These are phyloP conservation scores for Zostera marina DNA, from an alignment of 116 monocot genomes.

Conservation along the genomic window DNA sequence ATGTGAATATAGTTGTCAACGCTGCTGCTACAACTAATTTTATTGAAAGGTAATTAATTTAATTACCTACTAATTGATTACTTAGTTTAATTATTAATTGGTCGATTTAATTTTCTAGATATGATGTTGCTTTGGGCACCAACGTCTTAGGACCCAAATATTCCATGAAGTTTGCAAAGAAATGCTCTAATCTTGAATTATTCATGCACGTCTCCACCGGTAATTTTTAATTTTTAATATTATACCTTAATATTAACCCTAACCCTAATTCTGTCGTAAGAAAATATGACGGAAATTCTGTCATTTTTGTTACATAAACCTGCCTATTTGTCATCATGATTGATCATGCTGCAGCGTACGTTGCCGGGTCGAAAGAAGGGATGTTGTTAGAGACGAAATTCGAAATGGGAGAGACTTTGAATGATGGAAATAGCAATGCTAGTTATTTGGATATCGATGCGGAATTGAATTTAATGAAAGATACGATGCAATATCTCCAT, in stretches of 20 bases:
- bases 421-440: slow-evolving; percentile 2
- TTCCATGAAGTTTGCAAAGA: slow-evolving; percentile 37
- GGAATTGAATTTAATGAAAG: slow-evolving; percentile 22
- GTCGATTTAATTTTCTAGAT: slow-evolving; percentile 14
- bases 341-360: slow-evolving; percentile 29
- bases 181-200: slow-evolving; percentile 24
- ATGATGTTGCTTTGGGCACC: slow-evolving; percentile 39
- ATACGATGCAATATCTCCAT: slow-evolving; percentile 17
- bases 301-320: background rate
- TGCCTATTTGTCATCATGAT: background rate
- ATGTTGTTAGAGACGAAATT: slow-evolving; percentile 30
- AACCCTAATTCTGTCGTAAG: no score
- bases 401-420: slow-evolving; percentile 25
- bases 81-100: no score
- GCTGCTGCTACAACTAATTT: slow-evolving; percentile 65
- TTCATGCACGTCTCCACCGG: slow-evolving; percentile 64
- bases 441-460: slow-evolving; percentile 29
- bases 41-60: slow-evolving; percentile 31
- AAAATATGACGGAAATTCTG: background rate
- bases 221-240: slow-evolving; percentile 1
- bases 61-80: no score
- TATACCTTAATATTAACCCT: background rate
- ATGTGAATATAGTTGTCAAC: slow-evolving; percentile 47
- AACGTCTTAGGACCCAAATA: slow-evolving; percentile 50
- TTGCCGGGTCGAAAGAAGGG: slow-evolving; percentile 22